Evolutionary conservation across 805 yeast species (phyloP).

Genomic region (Ogataea zsoltii): DNA sequence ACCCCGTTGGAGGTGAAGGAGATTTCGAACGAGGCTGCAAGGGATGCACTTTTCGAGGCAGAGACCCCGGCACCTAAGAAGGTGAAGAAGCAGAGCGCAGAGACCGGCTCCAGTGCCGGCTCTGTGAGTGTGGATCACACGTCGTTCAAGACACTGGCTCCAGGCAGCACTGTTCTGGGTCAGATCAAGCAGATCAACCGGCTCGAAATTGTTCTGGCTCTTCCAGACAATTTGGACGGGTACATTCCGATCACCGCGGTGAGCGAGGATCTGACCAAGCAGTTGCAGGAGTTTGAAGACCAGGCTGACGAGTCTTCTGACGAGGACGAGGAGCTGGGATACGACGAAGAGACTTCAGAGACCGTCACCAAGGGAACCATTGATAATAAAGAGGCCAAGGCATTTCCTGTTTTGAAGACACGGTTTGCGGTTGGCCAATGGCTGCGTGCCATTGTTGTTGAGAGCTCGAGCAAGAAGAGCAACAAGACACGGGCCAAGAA

Average conservation of each 20-base stretch:
- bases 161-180: constrained; percentile 78
- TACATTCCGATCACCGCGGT: constrained; percentile 73
- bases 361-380: constrained; percentile 26
- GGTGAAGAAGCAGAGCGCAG: constrained; percentile 30
- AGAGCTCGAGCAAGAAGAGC: constrained; percentile 38
- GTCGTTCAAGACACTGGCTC: constrained; percentile 58
- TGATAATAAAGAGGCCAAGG: constrained; percentile 30
- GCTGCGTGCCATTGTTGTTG: constrained; percentile 78
- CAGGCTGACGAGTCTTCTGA: constrained; percentile 40
- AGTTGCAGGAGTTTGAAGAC: constrained; percentile 59
- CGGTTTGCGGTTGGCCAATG: constrained; percentile 77
- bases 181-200: constrained; percentile 63
- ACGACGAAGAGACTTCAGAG: constrained; percentile 29
- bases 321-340: constrained; percentile 22
- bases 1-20: constrained; percentile 90
- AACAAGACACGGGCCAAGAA: constrained; percentile 46
- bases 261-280: constrained; percentile 59
- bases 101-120: constrained; percentile 29
- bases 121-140: constrained; percentile 60
- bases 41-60: constrained; percentile 73
- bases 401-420: constrained; percentile 55
- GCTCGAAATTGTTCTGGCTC: constrained; percentile 64
- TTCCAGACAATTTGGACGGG: constrained; percentile 83
- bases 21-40: constrained; percentile 88
- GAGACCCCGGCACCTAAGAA: constrained; percentile 26